Base-by-base conservation (phyloP, 345 rosid species). In the Limnanthes douglasii region DNA sequence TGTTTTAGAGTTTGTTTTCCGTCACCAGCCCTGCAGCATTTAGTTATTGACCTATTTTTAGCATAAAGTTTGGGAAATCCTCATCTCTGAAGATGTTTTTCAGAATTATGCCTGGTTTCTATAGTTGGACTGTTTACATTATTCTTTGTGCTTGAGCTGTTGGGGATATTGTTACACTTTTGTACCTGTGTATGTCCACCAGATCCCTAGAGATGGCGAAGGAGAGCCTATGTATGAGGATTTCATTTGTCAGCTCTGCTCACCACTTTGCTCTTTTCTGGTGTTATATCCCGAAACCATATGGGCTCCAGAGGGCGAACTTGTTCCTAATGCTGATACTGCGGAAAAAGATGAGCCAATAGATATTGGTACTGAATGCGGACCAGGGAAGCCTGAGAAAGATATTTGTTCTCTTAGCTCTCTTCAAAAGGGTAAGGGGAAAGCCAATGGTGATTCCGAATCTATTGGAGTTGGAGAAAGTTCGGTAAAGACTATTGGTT, bases 171-270 rank as follows among this genome's bases (percentile, higher is more conserved):
- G 18, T 3, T 22, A 10, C 4, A 21, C 34, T 23, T 30, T 5
- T 25, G 1, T 9, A 21, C 15, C 9, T 31, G 22, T 17, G 31
- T 39, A 43, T 21, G 26, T 47, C 15, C 37, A 16, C 3, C 71
- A 90, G 96, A 80, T 85, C 49, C 93, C 88, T 15, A 72, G 66
- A 50, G 94, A 80, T 34, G 88, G 73, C 37, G 96, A 90, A 52
- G 96, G 93, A 30, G 94, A 75, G 34, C 93, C 88, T 17, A 39
- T 69, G 10, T 90, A 80, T 36, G 96, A 78, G 36, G 99, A 90
- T 48, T 78, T 90, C 53, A 68, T 85, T 51, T 85, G 99, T 69
- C 62, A 65, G 56, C 56, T 50, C 21, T 90, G 99, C 57, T 72
- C 90, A 4, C 53, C 56, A 9, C 37, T 49, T 44, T 80, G 85